phyloP scores from a whole-genome alignment of 208 protist genomes.

The Trypanosomatidae sp. region DNA sequence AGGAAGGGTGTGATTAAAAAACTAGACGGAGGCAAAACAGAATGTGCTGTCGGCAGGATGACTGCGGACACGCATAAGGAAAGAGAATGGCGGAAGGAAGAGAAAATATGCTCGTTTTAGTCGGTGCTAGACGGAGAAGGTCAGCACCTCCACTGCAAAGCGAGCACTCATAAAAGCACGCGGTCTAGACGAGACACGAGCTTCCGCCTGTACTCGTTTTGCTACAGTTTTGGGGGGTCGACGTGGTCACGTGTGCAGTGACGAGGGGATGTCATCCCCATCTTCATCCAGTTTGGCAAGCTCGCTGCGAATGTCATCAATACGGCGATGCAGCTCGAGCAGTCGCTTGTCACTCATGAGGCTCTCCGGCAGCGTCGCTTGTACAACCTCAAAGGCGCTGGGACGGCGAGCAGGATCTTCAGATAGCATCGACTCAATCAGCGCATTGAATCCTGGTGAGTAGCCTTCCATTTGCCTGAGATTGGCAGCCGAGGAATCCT shows the following conservation, averaged over 20 bases:
- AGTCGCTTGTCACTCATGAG: slow-evolving; percentile 2
- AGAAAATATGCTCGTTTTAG: too few species aligned
- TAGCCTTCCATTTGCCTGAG: slow-evolving; percentile 25
- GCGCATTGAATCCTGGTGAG: slow-evolving; percentile 23
- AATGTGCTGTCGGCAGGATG: too few species aligned
- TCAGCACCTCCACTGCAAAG: background rate
- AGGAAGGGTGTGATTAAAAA: too few species aligned
- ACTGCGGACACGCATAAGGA: too few species aligned
- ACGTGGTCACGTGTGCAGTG: background rate
- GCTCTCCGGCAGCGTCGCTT: slow-evolving; percentile 23
- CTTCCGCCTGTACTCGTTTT: background rate
- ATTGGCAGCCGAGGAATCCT: slow-evolving; percentile 34
- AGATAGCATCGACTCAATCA: slow-evolving; percentile 44
- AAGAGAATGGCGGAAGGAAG: too few species aligned
- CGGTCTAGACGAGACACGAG: too few species aligned
- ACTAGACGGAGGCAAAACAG: too few species aligned
- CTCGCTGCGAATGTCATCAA: slow-evolving; percentile 13
- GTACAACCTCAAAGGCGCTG: slow-evolving; percentile 44
- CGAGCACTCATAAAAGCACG: too few species aligned
- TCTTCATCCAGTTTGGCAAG: slow-evolving; percentile 5
- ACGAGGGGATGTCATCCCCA: background rate
- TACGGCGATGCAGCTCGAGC: slow-evolving; percentile 10
- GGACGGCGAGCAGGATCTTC: slow-evolving; percentile 35
- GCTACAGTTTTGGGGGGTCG: too few species aligned
- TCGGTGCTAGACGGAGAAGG: background rate